Evolutionary conservation across 2,329 filamentous ascomycete genomes (phyloP), one percentile per base, ranked within the genome.

Genomic region (Verticillium isaacii): DNA sequence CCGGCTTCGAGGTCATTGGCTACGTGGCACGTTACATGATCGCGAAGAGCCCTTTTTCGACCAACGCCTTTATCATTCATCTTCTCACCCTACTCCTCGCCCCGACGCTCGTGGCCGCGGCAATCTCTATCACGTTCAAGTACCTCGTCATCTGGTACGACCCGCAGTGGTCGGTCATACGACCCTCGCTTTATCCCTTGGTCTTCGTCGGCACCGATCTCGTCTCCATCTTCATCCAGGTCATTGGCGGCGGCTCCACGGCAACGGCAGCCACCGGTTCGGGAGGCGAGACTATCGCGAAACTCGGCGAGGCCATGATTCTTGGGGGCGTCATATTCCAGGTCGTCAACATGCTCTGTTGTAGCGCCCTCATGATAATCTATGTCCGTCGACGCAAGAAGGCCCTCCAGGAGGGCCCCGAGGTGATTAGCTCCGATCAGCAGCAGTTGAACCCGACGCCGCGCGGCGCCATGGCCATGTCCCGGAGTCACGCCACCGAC

Each of bases 121-220:
- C 75, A 29, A 77, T 81, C 54, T 81, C 80, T 50, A 69, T 81
- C 19, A 80, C 77, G 0, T 71, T 81, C 32, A 80, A 80, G 65
- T 78, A 80, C 66, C 71, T 81, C 11, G 74, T 80, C 41, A 63
- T 78, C 9, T 75, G 76, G 66, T 76, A 78, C 41, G 79, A 78
- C 1, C 68, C 74, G 0, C 70, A 77, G 50, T 72, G 73, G 63
- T 80, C 77, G 0, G 67, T 75, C 1, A 65, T 81, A 32, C 71
- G 69, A 25, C 78, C 81, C 0, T 69, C 67, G 4, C 72, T 78
- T 1, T 83, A 82, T 64, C 78, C 80, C 2, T 78, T 76, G 64
- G 77, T 83, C 60, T 83, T 83, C 70, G 79, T 84, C 61, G 73
- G 75, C 3, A 80, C 76, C 68, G 81, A 84, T 63, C 65, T 80